Evolutionary conservation across 2,329 filamentous ascomycete species (phyloP).

Genomic region (Arthroderma sp.): DNA sequence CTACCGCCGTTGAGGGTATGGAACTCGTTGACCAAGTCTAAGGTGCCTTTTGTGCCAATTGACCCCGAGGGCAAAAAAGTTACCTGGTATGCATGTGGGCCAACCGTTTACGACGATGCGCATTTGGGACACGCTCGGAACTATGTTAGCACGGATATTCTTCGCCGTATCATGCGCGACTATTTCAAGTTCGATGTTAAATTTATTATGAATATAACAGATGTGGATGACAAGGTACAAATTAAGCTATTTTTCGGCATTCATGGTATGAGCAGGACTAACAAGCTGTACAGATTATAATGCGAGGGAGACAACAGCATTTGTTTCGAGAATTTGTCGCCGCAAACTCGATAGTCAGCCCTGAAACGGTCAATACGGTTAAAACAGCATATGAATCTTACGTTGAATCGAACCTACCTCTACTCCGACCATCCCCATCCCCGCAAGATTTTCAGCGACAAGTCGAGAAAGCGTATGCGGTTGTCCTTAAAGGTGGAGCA

Average conservation of each 20-base stretch:
- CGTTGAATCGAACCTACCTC: conserved; percentile 53
- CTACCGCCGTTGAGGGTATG: conserved; percentile 56
- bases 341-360: conserved; percentile 32
- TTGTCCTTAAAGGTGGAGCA: conserved; percentile 42
- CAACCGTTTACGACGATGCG: conserved; percentile 70
- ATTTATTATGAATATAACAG: conserved; percentile 90
- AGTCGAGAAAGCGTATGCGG: conserved; percentile 39
- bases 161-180: conserved; percentile 66
- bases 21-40: conserved; percentile 65
- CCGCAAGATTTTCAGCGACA: conserved; percentile 37
- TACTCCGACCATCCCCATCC: conserved; percentile 32
- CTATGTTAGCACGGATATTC: conserved; percentile 82
- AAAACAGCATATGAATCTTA: conserved; percentile 43
- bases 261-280: background rate
- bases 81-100: conserved; percentile 81
- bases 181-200: conserved; percentile 73
- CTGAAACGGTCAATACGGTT: conserved; percentile 36
- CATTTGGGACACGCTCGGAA: conserved; percentile 77
- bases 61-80: conserved; percentile 55
- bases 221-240: conserved; percentile 59
- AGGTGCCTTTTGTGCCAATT: conserved; percentile 61
- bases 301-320: conserved; percentile 61
- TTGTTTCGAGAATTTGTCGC: conserved; percentile 57
- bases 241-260: background rate
- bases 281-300: conserved; percentile 40